phyloP scores from a whole-genome alignment of 2,329 filamentous ascomycete species.

The Pyrenophora teres region DNA sequence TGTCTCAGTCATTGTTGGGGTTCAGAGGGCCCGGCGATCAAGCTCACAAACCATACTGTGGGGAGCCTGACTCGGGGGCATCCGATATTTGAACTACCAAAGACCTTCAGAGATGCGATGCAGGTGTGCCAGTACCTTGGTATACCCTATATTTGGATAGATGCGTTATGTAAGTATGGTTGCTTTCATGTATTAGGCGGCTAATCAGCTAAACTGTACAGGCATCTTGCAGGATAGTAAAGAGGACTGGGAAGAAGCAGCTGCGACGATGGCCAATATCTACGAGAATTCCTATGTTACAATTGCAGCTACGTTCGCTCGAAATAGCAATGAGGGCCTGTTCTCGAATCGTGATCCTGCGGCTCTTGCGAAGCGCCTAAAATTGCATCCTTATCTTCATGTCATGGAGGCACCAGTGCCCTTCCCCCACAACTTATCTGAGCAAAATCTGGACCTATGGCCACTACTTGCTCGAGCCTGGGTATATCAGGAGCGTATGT shows the following conservation, averaged over 20 bases:
- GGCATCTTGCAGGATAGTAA: background rate
- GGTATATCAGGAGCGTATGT: background rate
- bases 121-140: background rate
- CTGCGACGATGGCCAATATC: background rate
- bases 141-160: background rate
- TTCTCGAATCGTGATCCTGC: background rate
- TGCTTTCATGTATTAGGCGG: background rate
- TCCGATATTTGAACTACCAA: background rate
- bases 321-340: background rate
- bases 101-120: background rate
- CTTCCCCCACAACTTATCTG: background rate
- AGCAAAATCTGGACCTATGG: background rate
- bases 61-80: rapidly evolving
- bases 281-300: background rate
- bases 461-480: background rate
- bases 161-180: background rate
- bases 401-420: background rate
- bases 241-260: background rate
- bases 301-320: background rate
- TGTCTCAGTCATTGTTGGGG: background rate
- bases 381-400: background rate
- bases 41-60: background rate
- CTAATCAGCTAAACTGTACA: background rate
- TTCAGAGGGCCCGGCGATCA: background rate
- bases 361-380: background rate